Base-by-base conservation (phyloP, 2,329 filamentous ascomycete species). In the Cytospora mali region DNA sequence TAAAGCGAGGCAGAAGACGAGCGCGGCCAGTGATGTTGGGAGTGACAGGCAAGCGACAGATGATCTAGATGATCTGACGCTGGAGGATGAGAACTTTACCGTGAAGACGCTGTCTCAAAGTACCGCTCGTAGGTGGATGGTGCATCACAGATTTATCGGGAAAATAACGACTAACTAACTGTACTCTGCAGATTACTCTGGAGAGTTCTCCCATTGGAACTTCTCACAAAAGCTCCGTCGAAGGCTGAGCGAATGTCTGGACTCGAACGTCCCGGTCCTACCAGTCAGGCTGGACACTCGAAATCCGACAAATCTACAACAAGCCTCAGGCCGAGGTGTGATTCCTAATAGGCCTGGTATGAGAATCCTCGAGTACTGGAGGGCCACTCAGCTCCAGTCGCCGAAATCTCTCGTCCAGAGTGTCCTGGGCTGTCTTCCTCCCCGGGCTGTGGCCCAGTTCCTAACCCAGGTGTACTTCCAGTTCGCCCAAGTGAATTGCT, bases 201-300 rank as follows among this genome's bases (percentile, higher is more conserved):
- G 80, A 10, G 80, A 82, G 65, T 81, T 82, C 66, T 82, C 80
- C 1, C 80, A 82, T 61, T 82, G 80, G 78, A 81, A 82, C 65
- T 82, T 82, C 67, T 81, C 80, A 48, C 75, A 78, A n/a, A 79
- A 78, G 69, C 77, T 82, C n/a, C 55, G 64, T 3, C 64, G 62
- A 4, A 25, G 64, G 14, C 55, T 66, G 14, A 64, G 61, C 50
- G 62, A 66, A 23, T 66, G 58, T 27, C 46, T 66, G 14, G 62
- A 64, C 52, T 58, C 57, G 0, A 50, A 58, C 18, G 35, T 58
- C 7, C 53, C 62, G 3, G 27, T 64, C n/a, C 50, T 55, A 42
- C 27, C 49, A n/a, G 58, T 49, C 57, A 58, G 48, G n/a, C 51
- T 58, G 14, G 55, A 62, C 9, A n/a, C 61, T 35, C 55, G 69